Percentiles rank a stretch among this genome's conserved stretches.
phyloP scores from a whole-genome alignment of 2,329 filamentous ascomycete genomes.

The Xylaria hypoxylon region DNA sequence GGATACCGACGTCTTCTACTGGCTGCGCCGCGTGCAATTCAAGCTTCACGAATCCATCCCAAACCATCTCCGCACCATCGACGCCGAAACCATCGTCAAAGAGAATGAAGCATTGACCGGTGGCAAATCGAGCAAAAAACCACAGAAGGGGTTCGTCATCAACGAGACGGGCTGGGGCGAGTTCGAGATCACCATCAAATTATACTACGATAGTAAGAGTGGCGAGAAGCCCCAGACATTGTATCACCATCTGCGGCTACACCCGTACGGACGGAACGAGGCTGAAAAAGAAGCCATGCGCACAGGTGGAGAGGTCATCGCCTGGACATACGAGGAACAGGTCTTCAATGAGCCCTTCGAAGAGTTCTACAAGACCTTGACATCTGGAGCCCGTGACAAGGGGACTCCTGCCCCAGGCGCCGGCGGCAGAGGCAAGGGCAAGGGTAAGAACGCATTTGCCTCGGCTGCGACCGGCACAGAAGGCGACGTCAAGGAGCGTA shows the following conservation, averaged over 20 bases:
- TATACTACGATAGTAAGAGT: conserved; percentile 90
- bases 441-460: conserved; percentile 56
- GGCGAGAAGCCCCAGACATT: conserved; percentile 96
- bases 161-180: conserved; percentile 97
- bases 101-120: conserved; percentile 46
- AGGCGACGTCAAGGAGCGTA: conserved; percentile 67
- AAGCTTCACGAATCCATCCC: conserved; percentile 98
- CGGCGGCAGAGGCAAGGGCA: conserved; percentile 68
- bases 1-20: conserved; percentile 91
- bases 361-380: conserved; percentile 88
- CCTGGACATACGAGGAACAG: conserved; percentile 91
- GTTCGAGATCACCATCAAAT: conserved; percentile 94
- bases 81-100: conserved; percentile 48
- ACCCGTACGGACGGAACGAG: conserved; percentile 88
- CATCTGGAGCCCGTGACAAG: conserved; percentile 72
- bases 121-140: conserved; percentile 58
- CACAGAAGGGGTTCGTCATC: conserved; percentile 73
- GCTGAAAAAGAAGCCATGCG: conserved; percentile 73
- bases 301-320: conserved; percentile 73
- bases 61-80: conserved; percentile 82
- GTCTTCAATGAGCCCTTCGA: conserved; percentile 98
- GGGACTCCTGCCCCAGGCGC: conserved; percentile 51
- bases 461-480: conserved; percentile 34
- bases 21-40: conserved; percentile 97
- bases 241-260: conserved; percentile 90